Evolutionary conservation across 2,329 filamentous ascomycete species (phyloP).

Genomic region (Nemania diffusa): DNA sequence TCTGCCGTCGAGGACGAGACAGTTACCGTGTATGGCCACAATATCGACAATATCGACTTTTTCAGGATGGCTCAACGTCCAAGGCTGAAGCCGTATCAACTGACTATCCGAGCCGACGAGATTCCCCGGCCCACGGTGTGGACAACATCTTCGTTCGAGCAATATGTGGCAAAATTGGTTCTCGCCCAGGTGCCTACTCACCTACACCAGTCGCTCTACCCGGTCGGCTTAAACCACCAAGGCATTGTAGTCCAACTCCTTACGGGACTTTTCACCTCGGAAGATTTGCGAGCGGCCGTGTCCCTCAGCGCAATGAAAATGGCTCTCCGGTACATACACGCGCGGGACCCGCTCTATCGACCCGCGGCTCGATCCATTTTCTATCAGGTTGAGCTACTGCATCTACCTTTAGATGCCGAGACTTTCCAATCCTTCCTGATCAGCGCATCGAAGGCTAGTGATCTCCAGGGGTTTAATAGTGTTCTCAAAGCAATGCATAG

Average conservation of each 20-base stretch:
- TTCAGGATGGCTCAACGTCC: conserved; percentile 15
- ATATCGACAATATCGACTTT: not conserved
- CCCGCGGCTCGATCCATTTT: conserved; percentile 41
- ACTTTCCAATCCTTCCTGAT: conserved; percentile 43
- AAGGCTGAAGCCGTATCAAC: conserved; percentile 25
- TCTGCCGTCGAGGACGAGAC: conserved; percentile 33
- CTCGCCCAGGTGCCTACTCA: conserved; percentile 42
- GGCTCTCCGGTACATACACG: conserved; percentile 43
- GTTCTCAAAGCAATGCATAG: conserved; percentile 45
- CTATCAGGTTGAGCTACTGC: conserved; percentile 36
- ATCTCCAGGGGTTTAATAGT: conserved; percentile 44
- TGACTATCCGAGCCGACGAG: conserved; percentile 42
- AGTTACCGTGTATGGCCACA: conserved; percentile 38
- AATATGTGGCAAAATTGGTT: conserved; percentile 46
- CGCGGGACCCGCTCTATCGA: conserved; percentile 39
- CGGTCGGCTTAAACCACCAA: conserved; percentile 40
- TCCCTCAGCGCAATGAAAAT: conserved; percentile 46
- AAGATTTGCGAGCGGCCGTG: conserved; percentile 34
- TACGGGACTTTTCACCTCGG: conserved; percentile 41
- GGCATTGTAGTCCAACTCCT: conserved; percentile 44
- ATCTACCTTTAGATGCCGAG: conserved; percentile 44
- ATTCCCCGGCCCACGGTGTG: conserved; percentile 43
- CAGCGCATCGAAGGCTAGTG: conserved; percentile 41
- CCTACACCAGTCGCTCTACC: conserved; percentile 42
- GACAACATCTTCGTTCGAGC: conserved; percentile 45